Base-by-base conservation (phyloP, 768 basidiomycete genomes). In the Nevesoporus exiguus region DNA sequence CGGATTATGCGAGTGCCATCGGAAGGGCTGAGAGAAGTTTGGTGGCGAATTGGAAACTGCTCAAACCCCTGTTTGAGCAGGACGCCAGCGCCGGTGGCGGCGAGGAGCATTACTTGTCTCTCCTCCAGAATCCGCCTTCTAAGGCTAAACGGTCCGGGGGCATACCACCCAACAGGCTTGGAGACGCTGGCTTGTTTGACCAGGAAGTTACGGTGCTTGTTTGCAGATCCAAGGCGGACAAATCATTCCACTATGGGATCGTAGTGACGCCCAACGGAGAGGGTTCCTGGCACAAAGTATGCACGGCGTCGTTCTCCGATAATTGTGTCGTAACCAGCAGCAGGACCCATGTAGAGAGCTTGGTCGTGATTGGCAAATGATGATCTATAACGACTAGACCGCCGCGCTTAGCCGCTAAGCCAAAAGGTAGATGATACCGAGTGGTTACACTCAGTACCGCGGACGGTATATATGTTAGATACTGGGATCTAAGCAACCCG, bases 231-330 rank as follows among this genome's bases (percentile, higher is more conserved):
- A 58, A 58, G 43, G 33, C 2, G 25, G 22, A 52, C 29, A 36
- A 29, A 10, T 40, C 31, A 3, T 59, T 59, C 25, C 48, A 59
- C 25, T 58, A 53, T 45, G 47, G 56, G 19, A 53, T 59, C 3
- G 49, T 47, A 22, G 55, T 58, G 42, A 43, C 19, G 5, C 46
- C 46, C 15, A 48, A 44, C 37, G 30, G 27, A 1, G 53, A 55
- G n/a, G 41, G 45, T 41, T 42, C 19, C 14, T 54, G 49, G 52
- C 58, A 49, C 48, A 60, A 58, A 41, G 54, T 61, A 19, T 60
- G 54, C 24, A 49, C 52, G 22, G 43, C 47, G 5, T 33, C 59
- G 17, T 61, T 61, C 22, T 42, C 49, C 10, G 29, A 48, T 9
- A 30, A 19, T 13, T 52, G 58, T 21, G 24, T 57, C 14, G 30